A percentile compares a stretch with the other conserved stretches of the same genome.
Conservation (phyloP, 2,329 filamentous ascomycete genomes). For the Arthrobotrys pseudoclavata region DNA sequence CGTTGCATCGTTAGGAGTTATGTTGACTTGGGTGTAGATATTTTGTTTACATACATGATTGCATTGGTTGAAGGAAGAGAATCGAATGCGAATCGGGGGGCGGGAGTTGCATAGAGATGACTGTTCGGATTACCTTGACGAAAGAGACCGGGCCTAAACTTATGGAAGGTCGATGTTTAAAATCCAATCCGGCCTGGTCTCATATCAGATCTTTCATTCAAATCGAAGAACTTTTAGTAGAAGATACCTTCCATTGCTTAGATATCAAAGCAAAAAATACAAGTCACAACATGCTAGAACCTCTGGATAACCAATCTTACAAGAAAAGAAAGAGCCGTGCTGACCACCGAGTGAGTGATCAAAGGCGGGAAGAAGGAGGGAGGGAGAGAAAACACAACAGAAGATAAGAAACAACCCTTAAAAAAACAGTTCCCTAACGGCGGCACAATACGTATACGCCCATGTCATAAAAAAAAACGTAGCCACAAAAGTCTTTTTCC, state of each 20-base stretch:
- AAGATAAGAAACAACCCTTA: slow-evolving; percentile 12
- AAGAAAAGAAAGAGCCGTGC: slow-evolving; percentile 18
- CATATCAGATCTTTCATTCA: background rate
- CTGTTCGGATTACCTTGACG: too few species aligned
- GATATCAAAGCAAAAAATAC: slow-evolving; percentile 23
- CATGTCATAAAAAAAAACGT: slow-evolving; percentile 38
- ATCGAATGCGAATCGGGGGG: too few species aligned
- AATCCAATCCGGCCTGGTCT: background rate
- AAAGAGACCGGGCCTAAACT: too few species aligned
- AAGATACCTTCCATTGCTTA: slow-evolving; percentile 22
- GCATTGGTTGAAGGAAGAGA: too few species aligned
- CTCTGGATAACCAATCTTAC: slow-evolving; percentile 30
- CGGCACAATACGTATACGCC: slow-evolving; percentile 23
- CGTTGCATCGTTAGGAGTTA: background rate
- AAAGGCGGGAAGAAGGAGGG: slow-evolving; percentile 23
- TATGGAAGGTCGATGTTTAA: background rate
- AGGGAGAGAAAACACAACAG: background rate
- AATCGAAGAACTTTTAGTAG: slow-evolving; percentile 1
- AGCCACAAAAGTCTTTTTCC: slow-evolving; percentile 20
- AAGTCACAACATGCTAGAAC: slow-evolving; percentile 29
- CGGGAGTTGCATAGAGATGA: too few species aligned
- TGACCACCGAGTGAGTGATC: slow-evolving; percentile 9
- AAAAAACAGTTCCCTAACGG: slow-evolving; percentile 17
- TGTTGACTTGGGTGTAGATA: background rate
- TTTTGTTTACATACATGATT: background rate